A percentile compares a stretch with the other conserved stretches of the same genome.
Conservation (phyloP, 2,329 filamentous ascomycete genomes). For the Fusarium sp. region DNA sequence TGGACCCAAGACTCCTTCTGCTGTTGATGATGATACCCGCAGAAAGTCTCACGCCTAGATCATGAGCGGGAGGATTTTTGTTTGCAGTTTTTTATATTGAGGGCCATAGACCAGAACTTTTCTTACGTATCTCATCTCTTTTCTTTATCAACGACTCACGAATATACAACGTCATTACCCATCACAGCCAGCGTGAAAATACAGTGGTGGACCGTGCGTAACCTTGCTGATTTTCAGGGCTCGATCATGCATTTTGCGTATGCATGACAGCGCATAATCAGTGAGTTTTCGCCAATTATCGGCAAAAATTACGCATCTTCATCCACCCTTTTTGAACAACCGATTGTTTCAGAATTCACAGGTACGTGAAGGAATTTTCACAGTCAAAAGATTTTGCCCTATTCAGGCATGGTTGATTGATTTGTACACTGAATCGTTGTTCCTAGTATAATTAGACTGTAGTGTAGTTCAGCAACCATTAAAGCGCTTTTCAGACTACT, state of each 20-base stretch:
- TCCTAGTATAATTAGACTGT: too few relatives aligned
- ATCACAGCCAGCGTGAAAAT: not conserved
- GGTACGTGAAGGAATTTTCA: too few relatives aligned
- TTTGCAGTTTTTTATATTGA: not conserved
- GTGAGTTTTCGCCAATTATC: not conserved
- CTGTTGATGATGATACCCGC: slow-evolving; percentile 20
- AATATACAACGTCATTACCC: not conserved
- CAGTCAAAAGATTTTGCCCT: too few relatives aligned
- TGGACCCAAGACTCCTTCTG: slow-evolving; percentile 16
- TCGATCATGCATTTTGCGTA: slow-evolving; percentile 2
- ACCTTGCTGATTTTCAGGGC: not conserved
- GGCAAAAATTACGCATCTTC: not conserved
- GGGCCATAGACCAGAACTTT: slow-evolving; percentile 9
- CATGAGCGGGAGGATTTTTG: not conserved
- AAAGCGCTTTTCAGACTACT: not conserved
- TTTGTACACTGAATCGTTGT: too few relatives aligned
- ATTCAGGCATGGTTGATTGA: too few relatives aligned
- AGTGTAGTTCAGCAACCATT: not conserved
- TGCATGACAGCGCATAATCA: slow-evolving; percentile 9
- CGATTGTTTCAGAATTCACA: not conserved
- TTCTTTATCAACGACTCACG: not conserved
- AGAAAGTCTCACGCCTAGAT: slow-evolving; percentile 31
- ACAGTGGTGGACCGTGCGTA: not conserved
- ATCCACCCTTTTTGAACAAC: not conserved
- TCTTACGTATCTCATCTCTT: slow-evolving; percentile 3